Percentiles rank a stretch among this genome's conserved stretches.
These are phyloP conservation scores for Chimonanthus praecox DNA, from an alignment of 164 flowering plant species.

Conservation along the genomic window DNA sequence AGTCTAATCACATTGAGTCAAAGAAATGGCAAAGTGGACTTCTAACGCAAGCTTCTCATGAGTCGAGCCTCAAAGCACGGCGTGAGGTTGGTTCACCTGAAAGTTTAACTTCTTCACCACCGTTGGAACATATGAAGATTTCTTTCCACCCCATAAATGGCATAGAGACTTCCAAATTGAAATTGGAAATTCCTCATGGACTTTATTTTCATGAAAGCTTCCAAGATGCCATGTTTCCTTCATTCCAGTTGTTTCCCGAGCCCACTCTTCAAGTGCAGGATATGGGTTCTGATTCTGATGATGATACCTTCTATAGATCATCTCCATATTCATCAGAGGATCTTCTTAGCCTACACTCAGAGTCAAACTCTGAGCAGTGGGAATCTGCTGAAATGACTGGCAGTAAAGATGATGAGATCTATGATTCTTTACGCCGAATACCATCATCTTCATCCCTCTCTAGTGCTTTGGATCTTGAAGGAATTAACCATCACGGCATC, in stretches of 20 bases:
- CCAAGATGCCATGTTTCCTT: conserved; percentile 52
- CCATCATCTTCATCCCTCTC: conserved; percentile 47
- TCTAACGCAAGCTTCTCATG: conserved; percentile 19
- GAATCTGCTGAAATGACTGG: conserved; percentile 46
- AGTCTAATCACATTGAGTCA: conserved; percentile 8
- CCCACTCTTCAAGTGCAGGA: conserved; percentile 30
- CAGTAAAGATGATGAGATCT: conserved; percentile 35
- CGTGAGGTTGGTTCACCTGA: conserved; percentile 28
- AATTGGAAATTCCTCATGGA: conserved; percentile 60
- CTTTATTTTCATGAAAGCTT: conserved; percentile 28
- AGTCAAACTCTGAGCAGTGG: conserved; percentile 76
- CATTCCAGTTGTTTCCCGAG: conserved; percentile 81
- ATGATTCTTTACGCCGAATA: conserved; percentile 48
- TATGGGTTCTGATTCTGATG: conserved; percentile 61
- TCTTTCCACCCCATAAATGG: conserved; percentile 62
- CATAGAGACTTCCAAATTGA: conserved; percentile 50
- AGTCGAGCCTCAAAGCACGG: conserved; percentile 20
- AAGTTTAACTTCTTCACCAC: conserved; percentile 56
- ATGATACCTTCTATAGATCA: conserved; percentile 77
- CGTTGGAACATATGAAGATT: conserved; percentile 82
- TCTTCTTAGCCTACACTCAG: conserved; percentile 48
- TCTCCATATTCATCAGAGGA: conserved; percentile 65
- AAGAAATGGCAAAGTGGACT: conserved; percentile 11
- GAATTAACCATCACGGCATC: conserved; percentile 12
- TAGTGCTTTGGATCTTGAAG: conserved; percentile 32